Base-by-base conservation (phyloP, 1,284 basidiomycete genomes). In the Boletus albobrunnescens region DNA sequence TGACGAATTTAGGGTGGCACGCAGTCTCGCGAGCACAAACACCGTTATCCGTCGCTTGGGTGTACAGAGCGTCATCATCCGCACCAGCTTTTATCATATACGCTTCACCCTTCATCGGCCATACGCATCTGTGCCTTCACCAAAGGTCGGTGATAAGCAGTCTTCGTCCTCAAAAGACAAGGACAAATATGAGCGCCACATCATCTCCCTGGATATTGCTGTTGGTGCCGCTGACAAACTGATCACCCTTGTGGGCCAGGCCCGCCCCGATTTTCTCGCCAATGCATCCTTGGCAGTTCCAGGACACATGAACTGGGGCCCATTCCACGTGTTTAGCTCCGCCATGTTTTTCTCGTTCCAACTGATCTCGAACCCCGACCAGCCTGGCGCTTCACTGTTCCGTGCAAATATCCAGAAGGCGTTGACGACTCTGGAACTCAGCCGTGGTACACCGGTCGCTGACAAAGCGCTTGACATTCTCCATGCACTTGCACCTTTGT, bases 341-440 rank as follows among this genome's bases (percentile, higher is more conserved):
- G 84, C 84, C 43, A 89, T 90, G 83, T 89, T 89, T 69, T 89
- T 89, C 75, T 85, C 83, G 16, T 88, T 89, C 70, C 85, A 89
- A 60, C 75, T 89, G 32, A 84, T 89, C 57, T 77, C 81, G 40
- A 81, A 84, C 57, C 84, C 87, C 38, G 82, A 86, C 47, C 85
- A 88, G 56, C 81, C 82, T 39, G 84, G 82, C 19, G 85, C 82
- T 36, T 76, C 74, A 19, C 70, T 86, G 31, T 86, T 87, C 70
- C 81, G 85, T 27, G 75, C 76, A 41, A 84, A 84, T 56, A 83
- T 90, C 56, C 76, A 75, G 56, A 84, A 84, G 63, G 81, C 82
- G 8, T 73, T 83, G 47, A 63, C 70, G 13, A 80, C 79, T 11
- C 72, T 89, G 16, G 81, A 86, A 51, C 77, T 80, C 53, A 77